Base-by-base conservation (phyloP, 768 basidiomycete genomes). In the Neoboletus subvelutipes region DNA sequence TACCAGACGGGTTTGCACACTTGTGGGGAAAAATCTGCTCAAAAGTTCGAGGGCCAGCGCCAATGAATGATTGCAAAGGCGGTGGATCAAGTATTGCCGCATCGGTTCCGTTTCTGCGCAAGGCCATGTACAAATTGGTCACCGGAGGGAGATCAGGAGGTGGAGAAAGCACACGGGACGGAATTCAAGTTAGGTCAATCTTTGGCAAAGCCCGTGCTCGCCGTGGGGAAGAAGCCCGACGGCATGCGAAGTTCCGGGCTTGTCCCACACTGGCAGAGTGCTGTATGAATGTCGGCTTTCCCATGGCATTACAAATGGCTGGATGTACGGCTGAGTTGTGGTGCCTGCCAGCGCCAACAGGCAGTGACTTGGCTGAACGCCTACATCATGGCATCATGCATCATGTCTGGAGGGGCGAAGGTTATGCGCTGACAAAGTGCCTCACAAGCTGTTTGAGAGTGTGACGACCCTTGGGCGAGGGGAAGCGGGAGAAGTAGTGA, bases 21-120 rank as follows among this genome's bases (percentile, higher is more conserved):
- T 46, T 41, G 54, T 43, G 57, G 56, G 57, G 55, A 57, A 56
- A 46, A 18, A n/a, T n/a, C n/a, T n/a, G n/a, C n/a, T n/a, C n/a
- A 15, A n/a, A 5, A 6, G 18, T 34, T n/a, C n/a, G 28, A 22
- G 5, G 15, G 20, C 39, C n/a, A n/a, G n/a, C n/a, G n/a, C n/a
- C n/a, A n/a, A n/a, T n/a, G 11, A 12, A 1, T 34, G 33, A 43
- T 51, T 17, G 41, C n/a, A 29, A 31, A 31, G 48, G 40, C 22
- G 17, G 28, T 51, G 28, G 15, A 13, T 13, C 26, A 31, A 43
- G 42, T 39, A 58, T 42, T 20, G 57, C 49, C 57, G 58, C 48
- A 13, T 45, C 48, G 55, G 56, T n/a, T 5, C 56, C 37, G 43
- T 46, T 29, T 50, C 13, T 40, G 48, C 26, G 36, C 22, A 49